Percentiles rank a stretch among this genome's conserved stretches.
Conservation (phyloP, 106 monocot genomes). For the Acorus calamus region DNA sequence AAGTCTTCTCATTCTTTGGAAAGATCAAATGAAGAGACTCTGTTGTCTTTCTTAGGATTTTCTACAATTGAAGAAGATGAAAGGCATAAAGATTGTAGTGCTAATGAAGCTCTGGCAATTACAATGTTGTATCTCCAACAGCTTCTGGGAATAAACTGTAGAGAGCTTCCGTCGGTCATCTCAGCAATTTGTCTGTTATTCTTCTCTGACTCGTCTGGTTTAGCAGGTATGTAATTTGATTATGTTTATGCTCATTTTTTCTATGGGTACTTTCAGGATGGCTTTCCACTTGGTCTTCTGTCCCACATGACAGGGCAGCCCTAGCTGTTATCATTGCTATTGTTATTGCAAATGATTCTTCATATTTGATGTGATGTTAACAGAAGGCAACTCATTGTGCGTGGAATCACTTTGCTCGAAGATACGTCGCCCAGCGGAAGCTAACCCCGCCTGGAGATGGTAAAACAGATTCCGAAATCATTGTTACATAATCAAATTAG, state of each 20-base stretch:
- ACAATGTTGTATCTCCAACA: conserved; percentile 52
- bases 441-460: conserved; percentile 64
- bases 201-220: conserved; percentile 5
- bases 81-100: conserved; percentile 4
- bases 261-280: too few relatives aligned
- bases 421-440: conserved; percentile 40
- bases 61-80: conserved; percentile 5
- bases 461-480: not conserved
- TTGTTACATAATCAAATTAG: too few relatives aligned
- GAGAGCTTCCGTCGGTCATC: conserved; percentile 35
- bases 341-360: too few relatives aligned
- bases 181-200: conserved; percentile 47
- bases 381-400: conserved; percentile 17
- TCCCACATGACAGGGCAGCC: too few relatives aligned
- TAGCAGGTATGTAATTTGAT: conserved; percentile 25
- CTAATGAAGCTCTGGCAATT: conserved; percentile 27
- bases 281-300: too few relatives aligned
- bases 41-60: conserved; percentile 27
- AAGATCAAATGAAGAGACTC: conserved; percentile 16
- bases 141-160: conserved; percentile 21
- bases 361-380: not conserved
- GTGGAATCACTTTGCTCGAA: conserved; percentile 30
- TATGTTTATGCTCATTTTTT: conserved; percentile 2
- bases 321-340: too few relatives aligned
- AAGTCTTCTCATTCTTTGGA: conserved; percentile 1